Evolutionary conservation across 257 asterid genomes (phyloP), one percentile per base, ranked within the genome.

Genomic region (Leptodermis oblonga): DNA sequence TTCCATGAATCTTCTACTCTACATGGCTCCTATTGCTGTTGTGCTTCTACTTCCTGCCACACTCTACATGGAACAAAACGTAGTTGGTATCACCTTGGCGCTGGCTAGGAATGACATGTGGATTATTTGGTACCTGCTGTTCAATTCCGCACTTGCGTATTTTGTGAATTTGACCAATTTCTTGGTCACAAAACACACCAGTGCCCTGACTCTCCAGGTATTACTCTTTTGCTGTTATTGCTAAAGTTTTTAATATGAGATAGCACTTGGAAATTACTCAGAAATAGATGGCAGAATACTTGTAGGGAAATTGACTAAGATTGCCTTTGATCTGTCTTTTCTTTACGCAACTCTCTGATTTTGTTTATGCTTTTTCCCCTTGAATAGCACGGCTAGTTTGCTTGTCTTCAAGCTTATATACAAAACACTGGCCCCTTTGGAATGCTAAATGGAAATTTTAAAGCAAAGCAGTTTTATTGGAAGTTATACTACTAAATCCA

Each of bases 21-120:
- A 86, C 76, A 86, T 83, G 88, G 88, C 91, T 77, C 91, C 91
- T 62, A 77, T 86, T 63, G 91, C 91, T 67, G 91, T 86, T 62
- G 80, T 86, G 7, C 78, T 86, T 73, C 72, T 86, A 68, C 84
- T 86, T 31, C 91, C 91, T 4, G 86, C 85, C 17, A 81, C 88
- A 14, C 86, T 86, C 36, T 18, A 62, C 65, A 83, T 86, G 91
- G 91, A 86, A 76, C 82, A 81, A 76, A 83, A 86, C 18, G 91
- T 86, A 52, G 91, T 86, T 53, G 88, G 86, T 73, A 81, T 79
- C 72, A 86, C 91, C 6, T 51, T 86, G 77, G 86, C 86, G 20
- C 77, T 86, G 68, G 91, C 91, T 56, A 77, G 81, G 76, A 82
- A 74, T 34, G 91, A 86, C 74, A 67, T 80, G 70, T 76, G 68